Evolutionary conservation across 257 asterid species (phyloP), one percentile per base, ranked within the genome.

Genomic region (Solanum etuberosum): DNA sequence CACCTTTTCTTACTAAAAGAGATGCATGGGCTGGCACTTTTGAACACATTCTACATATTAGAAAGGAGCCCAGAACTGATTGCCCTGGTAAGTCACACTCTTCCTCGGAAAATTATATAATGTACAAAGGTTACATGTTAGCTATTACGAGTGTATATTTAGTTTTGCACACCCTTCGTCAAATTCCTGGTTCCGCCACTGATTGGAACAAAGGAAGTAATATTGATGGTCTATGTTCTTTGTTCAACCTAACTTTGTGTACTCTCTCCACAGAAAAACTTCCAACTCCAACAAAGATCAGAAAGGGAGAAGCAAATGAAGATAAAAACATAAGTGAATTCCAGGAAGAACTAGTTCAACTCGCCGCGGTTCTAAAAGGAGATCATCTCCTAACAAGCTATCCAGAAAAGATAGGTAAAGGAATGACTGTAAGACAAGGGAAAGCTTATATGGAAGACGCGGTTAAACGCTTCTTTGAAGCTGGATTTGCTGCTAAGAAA

Each of bases 11-110:
- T 29, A 95, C 98, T 29, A 92, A 90, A 90, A 93, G 99, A 87
- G 99, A 95, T 88, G 90, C 80, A 77, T 96, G 99, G 98, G 98
- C 98, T 7, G 98, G 94, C 90, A 95, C 95, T 3, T 97, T 97
- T 27, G 94, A 97, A 42, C 87, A 89, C 78, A 87, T 94, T 48
- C 77, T 97, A 87, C 94, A 90, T 73, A 85, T 38, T 9, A 93
- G 93, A 76, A 84, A 29, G 25, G 46, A 68, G 29, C 98, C 99
- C 5, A 93, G 99, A 90, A 93, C 92, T 12, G 98, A 97, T 88
- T 97, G 98, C 87, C 98, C 98, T 48, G 96, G 99, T 96, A 90
- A 25, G 82, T 42, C 65, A 61, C 68, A 9, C 15, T n/a, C 68
- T 61, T 61, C 15, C 25, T 10, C 68, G 31, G 70, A 61, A 61